A percentile compares a stretch with the other conserved stretches of the same genome.
Conservation (phyloP, 2,329 filamentous ascomycete genomes). For the Akanthomyces lecanii region DNA sequence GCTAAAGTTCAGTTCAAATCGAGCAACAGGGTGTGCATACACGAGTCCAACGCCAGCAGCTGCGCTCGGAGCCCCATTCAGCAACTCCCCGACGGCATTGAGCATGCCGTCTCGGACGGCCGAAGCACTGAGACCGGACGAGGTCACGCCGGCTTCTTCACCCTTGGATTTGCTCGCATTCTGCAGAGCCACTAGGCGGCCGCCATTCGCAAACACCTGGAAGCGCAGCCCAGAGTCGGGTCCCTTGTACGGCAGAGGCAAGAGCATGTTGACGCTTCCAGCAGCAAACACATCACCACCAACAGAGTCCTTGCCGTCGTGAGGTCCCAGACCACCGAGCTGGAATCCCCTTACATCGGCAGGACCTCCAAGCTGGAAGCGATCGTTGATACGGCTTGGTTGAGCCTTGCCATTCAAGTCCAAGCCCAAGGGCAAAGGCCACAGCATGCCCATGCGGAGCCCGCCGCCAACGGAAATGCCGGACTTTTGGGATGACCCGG, state of each 20-base stretch:
- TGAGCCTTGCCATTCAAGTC: constrained; percentile 47
- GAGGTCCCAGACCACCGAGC: constrained; percentile 81
- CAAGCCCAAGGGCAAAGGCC: constrained; percentile 68
- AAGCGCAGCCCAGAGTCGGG: constrained; percentile 80
- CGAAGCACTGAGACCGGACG: constrained; percentile 32
- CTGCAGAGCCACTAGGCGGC: constrained; percentile 73
- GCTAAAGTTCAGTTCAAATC: constrained; percentile 95
- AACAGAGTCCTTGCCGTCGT: constrained; percentile 78
- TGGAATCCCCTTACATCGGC: constrained; percentile 94
- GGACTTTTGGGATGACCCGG: constrained; percentile 62
- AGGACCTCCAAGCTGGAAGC: constrained; percentile 90
- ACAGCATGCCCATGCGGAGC: constrained; percentile 76
- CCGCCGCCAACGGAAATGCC: constrained; percentile 81
- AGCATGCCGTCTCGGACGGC: constrained; percentile 52
- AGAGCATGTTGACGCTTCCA: constrained; percentile 76
- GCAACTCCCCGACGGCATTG: constrained; percentile 64
- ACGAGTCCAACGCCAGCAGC: constrained; percentile 87
- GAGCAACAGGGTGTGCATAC: constrained; percentile 87
- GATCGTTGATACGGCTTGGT: constrained; percentile 82
- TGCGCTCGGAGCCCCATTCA: constrained; percentile 73
- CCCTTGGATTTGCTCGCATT: constrained; percentile 44
- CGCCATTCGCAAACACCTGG: constrained; percentile 88
- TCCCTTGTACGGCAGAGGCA: constrained; percentile 79
- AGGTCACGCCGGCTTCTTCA: constrained; percentile 29
- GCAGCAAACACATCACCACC: constrained; percentile 92